phyloP scores from a whole-genome alignment of 495 filamentous ascomycete species.

The Aspergillus funiculosus region DNA sequence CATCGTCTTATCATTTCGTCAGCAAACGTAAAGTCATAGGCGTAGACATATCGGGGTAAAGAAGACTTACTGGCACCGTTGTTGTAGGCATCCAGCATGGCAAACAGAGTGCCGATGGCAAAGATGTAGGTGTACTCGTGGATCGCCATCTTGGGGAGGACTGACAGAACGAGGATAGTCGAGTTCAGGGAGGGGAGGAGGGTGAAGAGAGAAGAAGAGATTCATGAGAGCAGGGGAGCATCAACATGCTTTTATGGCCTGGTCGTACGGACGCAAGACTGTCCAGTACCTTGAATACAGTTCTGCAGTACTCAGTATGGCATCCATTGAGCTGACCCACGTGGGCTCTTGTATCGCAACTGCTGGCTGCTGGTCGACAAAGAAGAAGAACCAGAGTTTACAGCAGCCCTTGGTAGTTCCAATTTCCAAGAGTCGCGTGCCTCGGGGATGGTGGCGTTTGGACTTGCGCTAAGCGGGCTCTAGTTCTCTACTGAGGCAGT shows the following conservation, averaged over 20 bases:
- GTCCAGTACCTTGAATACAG: no score
- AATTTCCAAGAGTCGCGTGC: no score
- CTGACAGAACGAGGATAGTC: no score
- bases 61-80: slow-evolving; percentile 55
- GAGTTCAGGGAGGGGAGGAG: not conserved
- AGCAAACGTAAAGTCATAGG: not conserved
- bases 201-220: not conserved
- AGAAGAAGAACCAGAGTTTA: no score
- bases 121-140: slow-evolving; percentile 65
- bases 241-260: not conserved
- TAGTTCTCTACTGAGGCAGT: no score
- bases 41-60: not conserved
- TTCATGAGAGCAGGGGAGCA: not conserved
- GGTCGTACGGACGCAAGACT: no score
- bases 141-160: slow-evolving; percentile 46
- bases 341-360: not conserved
- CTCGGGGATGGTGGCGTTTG: no score
- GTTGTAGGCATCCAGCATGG: slow-evolving; percentile 67
- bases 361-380: not conserved
- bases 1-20: no score
- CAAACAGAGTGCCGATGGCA: slow-evolving; percentile 70
- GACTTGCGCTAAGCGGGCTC: no score
- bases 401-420: not conserved
- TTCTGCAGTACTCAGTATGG: not conserved
- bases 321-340: not conserved